These are phyloP conservation scores for Ramaria sp. DNA, from an alignment of 768 basidiomycete species.

Conservation along the genomic window DNA sequence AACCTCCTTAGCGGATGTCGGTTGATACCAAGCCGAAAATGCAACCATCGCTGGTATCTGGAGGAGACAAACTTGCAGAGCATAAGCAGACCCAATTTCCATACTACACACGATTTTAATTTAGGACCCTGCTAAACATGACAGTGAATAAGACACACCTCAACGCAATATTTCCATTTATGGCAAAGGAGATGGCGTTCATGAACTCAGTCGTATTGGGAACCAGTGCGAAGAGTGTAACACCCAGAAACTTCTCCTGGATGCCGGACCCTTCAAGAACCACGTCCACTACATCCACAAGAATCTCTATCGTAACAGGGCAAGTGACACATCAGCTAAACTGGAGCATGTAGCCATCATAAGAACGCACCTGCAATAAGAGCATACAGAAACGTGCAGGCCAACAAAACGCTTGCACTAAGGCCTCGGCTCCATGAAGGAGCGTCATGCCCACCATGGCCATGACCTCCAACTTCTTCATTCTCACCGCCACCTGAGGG, in stretches of 20 bases:
- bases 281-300: slow-evolving; percentile 93
- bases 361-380: slow-evolving; percentile 76
- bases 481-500: slow-evolving; percentile 23
- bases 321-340: background rate
- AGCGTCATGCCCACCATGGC: slow-evolving; percentile 82
- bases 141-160: slow-evolving; percentile 19
- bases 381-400: slow-evolving; percentile 88
- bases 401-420: slow-evolving; percentile 82
- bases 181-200: slow-evolving; percentile 97
- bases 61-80: slow-evolving; percentile 92
- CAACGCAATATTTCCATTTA: slow-evolving; percentile 93
- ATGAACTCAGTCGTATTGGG: slow-evolving; percentile 99
- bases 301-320: slow-evolving; percentile 49
- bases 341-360: background rate
- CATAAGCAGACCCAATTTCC: slow-evolving; percentile 99
- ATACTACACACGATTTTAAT: slow-evolving; percentile 43
- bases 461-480: slow-evolving; percentile 36
- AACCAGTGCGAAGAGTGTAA: slow-evolving; percentile 93
- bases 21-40: slow-evolving; percentile 90
- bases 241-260: slow-evolving; percentile 94
- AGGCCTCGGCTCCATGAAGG: slow-evolving; percentile 91
- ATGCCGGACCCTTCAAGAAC: slow-evolving; percentile 85
- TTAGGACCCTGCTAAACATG: background rate
- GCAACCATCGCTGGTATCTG: slow-evolving; percentile 99
- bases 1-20: slow-evolving; percentile 36